Percentiles rank a stretch among this genome's conserved stretches.
phyloP scores from a whole-genome alignment of 2,329 filamentous ascomycete genomes.

The Fonsecaea multimorphosa region DNA sequence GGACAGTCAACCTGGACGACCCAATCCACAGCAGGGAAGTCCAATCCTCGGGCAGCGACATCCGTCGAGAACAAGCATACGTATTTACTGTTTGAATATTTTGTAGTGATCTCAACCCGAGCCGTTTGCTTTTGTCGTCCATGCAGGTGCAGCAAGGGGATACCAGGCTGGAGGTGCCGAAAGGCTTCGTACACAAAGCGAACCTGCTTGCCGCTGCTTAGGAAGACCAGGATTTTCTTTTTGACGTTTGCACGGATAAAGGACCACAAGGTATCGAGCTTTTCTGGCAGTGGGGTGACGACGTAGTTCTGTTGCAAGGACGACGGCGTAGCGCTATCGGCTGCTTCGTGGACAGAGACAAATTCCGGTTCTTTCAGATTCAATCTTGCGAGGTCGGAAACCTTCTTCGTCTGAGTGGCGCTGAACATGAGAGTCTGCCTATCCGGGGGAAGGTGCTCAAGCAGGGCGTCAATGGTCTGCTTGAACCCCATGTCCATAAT shows the following conservation, averaged over 20 bases:
- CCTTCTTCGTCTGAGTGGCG: slow-evolving; percentile 92
- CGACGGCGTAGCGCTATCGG: slow-evolving; percentile 77
- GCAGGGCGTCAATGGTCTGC: slow-evolving; percentile 83
- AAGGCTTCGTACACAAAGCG: slow-evolving; percentile 95
- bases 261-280: slow-evolving; percentile 88
- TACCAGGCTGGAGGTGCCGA: slow-evolving; percentile 90
- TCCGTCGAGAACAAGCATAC: slow-evolving; percentile 95
- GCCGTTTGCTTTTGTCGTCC: slow-evolving; percentile 92
- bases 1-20: slow-evolving; percentile 98
- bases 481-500: slow-evolving; percentile 99
- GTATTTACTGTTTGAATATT: slow-evolving; percentile 79
- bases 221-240: slow-evolving; percentile 91
- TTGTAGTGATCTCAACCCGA: slow-evolving; percentile 82
- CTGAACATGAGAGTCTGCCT: slow-evolving; percentile 94
- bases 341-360: slow-evolving; percentile 87
- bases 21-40: slow-evolving; percentile 97
- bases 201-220: slow-evolving; percentile 95
- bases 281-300: slow-evolving; percentile 81
- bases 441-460: slow-evolving; percentile 84
- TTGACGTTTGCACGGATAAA: slow-evolving; percentile 92
- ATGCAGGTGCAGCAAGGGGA: slow-evolving; percentile 89
- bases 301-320: slow-evolving; percentile 91
- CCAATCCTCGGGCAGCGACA: slow-evolving; percentile 89
- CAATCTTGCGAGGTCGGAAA: slow-evolving; percentile 87
- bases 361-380: slow-evolving; percentile 93